Base-by-base conservation (phyloP, 192 early-diverging fungal species). In the Mortierella antarctica region DNA sequence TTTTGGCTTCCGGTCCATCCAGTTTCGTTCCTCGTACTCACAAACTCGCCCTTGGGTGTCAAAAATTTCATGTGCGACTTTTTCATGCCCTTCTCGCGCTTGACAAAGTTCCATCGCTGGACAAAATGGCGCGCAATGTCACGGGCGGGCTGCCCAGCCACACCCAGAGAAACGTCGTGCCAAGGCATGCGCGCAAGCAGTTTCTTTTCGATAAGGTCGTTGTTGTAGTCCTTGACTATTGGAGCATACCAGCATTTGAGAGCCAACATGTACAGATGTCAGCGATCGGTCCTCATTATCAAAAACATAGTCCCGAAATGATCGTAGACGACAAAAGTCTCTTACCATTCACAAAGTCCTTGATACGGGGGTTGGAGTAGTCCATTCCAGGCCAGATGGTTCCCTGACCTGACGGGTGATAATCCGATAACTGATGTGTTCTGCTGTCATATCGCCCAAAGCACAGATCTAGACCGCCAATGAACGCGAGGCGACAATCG, bases 91-190 rank as follows among this genome's bases (percentile, higher is more conserved):
- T 92, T 92, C 60, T 87, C 83, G 56, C 87, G 86, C 68, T 96
- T 96, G 63, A 95, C 86, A 82, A 94, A 95, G 73, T 94, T 96
- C 95, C 95, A 96, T n/a, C 95, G 88, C 83, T 95, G 90, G 57
- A 96, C 93, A 74, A 97, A 97, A 73, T 96, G 95, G 41, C 92
- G 89, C 5, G 94, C 93, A 49, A 96, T 86, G 57, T 97, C 95
- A 31, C 90, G 91, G n/a, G 92, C 94, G 4, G 92, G 87, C 65
- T 89, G 89, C 8, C 95, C 95, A 20, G 93, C 83, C 76, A 97
- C 87, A 23, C 89, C 93, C 71, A 95, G 86, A 21, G 88, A 88
- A 40, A 95, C 89, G 66, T 97, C 95, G 70, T 97, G 95, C 95
- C 95, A 97, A 11, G 95, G 95, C 95, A 96, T 95, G 53, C 95